Percentiles rank a stretch among this genome's conserved stretches.
phyloP scores from a whole-genome alignment of 352 stramenopile genomes.

The Phytophthora kernoviae region DNA sequence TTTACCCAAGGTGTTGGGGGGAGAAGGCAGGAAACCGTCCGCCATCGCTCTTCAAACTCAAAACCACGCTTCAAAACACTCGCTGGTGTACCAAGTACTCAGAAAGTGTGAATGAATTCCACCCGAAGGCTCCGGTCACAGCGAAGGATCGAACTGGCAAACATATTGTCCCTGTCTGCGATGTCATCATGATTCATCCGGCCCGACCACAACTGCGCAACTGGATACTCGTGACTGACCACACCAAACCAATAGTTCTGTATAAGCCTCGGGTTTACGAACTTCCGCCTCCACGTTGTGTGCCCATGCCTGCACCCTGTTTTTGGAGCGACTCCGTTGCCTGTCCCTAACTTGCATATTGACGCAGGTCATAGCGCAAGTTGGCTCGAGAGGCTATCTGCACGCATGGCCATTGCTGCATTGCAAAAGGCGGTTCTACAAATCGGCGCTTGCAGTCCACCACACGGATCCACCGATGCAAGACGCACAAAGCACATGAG shows the following conservation, averaged over 20 bases:
- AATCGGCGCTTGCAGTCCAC: slow-evolving; percentile 72
- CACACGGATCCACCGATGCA: slow-evolving; percentile 53
- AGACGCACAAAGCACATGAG: slow-evolving; percentile 81
- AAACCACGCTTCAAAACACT: slow-evolving; percentile 81
- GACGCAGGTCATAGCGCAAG: slow-evolving; percentile 62
- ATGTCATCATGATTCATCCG: slow-evolving; percentile 75
- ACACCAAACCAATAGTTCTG: slow-evolving; percentile 63
- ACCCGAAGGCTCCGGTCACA: slow-evolving; percentile 84
- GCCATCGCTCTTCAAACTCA: slow-evolving; percentile 79
- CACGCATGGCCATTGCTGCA: slow-evolving; percentile 51
- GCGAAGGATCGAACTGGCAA: slow-evolving; percentile 62
- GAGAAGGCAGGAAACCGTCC: slow-evolving; percentile 32
- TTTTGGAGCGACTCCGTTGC: slow-evolving; percentile 74
- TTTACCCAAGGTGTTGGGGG: slow-evolving; percentile 39
- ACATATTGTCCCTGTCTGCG: slow-evolving; percentile 17
- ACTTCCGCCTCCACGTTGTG: slow-evolving; percentile 75
- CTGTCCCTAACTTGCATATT: slow-evolving; percentile 73
- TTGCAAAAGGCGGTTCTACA: slow-evolving; percentile 65
- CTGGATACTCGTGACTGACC: slow-evolving; percentile 76
- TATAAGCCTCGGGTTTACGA: slow-evolving; percentile 88
- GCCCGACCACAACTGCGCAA: slow-evolving; percentile 50
- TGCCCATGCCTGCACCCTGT: slow-evolving; percentile 86
- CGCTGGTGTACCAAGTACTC: slow-evolving; percentile 73
- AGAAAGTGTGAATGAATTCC: slow-evolving; percentile 58
- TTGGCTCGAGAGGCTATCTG: slow-evolving; percentile 71